Conservation (phyloP, 2,329 filamentous ascomycete genomes). For the Tolypocladium tundrense region DNA sequence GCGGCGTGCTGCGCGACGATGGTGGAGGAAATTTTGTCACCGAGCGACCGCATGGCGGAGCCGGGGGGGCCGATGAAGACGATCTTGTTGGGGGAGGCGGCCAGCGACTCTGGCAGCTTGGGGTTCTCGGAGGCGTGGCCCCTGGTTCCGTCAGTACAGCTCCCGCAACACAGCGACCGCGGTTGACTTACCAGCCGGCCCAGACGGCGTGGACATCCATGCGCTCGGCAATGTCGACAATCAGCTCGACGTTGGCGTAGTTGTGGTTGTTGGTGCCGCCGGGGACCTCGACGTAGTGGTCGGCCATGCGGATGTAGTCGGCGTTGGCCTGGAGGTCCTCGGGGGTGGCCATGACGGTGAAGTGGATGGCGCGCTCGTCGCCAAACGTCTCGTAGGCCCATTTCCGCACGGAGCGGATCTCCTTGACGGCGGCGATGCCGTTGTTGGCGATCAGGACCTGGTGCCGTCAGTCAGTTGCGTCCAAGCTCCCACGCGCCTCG, state of each 20-base stretch:
- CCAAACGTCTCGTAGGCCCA: conserved; percentile 99
- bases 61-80: conserved; percentile 98
- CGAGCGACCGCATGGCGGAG: conserved; percentile 95
- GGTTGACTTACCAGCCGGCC: conserved; percentile 76
- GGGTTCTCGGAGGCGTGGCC: conserved; percentile 98
- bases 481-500: background rate
- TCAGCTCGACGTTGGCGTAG: conserved; percentile 98
- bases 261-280: conserved; percentile 99
- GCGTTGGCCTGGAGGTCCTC: conserved; percentile 96
- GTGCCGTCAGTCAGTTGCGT: background rate
- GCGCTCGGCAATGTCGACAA: conserved; percentile 95
- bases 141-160: conserved; percentile 34
- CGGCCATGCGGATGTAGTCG: conserved; percentile 98
- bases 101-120: conserved; percentile 89
- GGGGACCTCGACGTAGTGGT: conserved; percentile 98
- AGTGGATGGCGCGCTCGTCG: conserved; percentile 95
- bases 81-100: conserved; percentile 95
- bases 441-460: conserved; percentile 99
- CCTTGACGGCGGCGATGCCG: conserved; percentile 98
- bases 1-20: conserved; percentile 96
- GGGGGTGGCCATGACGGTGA: conserved; percentile 98
- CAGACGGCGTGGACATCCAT: conserved; percentile 98
- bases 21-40: conserved; percentile 99
- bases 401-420: conserved; percentile 98
- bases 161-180: too few species aligned